Base-by-base conservation (phyloP, 306 rosid species). In the Echinosophora koreensis region DNA sequence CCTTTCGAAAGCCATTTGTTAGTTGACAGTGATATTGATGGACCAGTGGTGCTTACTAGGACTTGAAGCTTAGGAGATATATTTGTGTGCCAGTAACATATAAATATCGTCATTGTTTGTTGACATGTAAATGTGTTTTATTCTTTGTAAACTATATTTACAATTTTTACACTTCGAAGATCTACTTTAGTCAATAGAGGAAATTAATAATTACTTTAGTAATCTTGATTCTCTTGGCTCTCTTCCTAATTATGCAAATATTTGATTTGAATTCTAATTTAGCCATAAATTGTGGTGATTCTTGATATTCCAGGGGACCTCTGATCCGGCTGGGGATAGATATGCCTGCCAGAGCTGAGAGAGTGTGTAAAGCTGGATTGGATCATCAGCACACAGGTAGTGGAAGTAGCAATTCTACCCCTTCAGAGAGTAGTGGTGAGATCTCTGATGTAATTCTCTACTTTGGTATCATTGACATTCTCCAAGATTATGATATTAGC, bases 401-500 rank as follows among this genome's bases (percentile, higher is more conserved):
- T 74, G 90, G 76, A 81, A 78, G 80, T 74, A 71, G 81, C 88
- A 87, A 71, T 67, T 68, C 79, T 71, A 79, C 65, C 69, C 73
- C 86, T 75, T 75, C 77, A 13, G 69, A 66, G 68, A 71, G 82
- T 28, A 69, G 83, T 56, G 86, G 70, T 49, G 86, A 81, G 83
- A 56, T 78, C 74, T 75, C 80, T 69, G 90, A 87, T 66, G 88
- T 84, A 47, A 87, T 87, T 71, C 88, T 87, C 67, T 81, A 81
- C 84, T 87, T 87, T 72, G 88, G 90, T 68, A 84, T 87, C 82
- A 87, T 87, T 87, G 90, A 87, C 86, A 87, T 87, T 84, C 88
- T 87, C 77, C 90, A 86, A 86, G 87, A 81, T 22, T 86, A 86
- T 56, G 88, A 87, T 79, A 87, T 84, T 67, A 84, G 81, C 81